Conservation (phyloP, 192 early-diverging fungal genomes). For the Coemansia erecta region DNA sequence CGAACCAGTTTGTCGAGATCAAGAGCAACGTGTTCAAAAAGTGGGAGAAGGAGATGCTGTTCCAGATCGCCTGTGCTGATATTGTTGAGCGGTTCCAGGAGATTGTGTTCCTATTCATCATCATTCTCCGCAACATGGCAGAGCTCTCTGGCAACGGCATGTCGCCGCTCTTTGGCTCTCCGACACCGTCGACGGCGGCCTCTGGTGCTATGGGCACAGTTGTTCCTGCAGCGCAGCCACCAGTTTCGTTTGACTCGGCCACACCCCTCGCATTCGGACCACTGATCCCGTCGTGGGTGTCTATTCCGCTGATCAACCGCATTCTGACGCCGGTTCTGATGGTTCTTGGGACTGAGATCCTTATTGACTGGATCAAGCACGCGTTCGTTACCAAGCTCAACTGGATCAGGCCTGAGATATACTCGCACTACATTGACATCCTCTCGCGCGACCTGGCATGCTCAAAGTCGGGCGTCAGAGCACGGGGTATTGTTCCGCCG, state of each 20-base stretch:
- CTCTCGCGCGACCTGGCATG: constrained; percentile 82
- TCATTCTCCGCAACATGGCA: constrained; percentile 85
- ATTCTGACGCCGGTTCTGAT: constrained; percentile 78
- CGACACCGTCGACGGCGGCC: constrained; percentile 8
- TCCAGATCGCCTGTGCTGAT: constrained; percentile 91
- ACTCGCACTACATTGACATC: constrained; percentile 82
- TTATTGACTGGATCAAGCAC: constrained; percentile 98
- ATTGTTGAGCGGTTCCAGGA: constrained; percentile 96
- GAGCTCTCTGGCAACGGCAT: constrained; percentile 67
- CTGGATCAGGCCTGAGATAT: constrained; percentile 83
- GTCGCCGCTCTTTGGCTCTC: constrained; percentile 50
- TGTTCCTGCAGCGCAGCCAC: constrained; percentile 31
- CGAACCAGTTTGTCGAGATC: constrained; percentile 98
- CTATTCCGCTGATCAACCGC: constrained; percentile 60
- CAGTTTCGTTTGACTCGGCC: constrained; percentile 37
- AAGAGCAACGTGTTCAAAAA: constrained; percentile 96
- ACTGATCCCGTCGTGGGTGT: constrained; percentile 62
- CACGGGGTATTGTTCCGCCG: constrained; percentile 10
- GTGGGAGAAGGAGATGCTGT: constrained; percentile 96
- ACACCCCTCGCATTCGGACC: constrained; percentile 59
- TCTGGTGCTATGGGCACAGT: constrained; percentile 5
- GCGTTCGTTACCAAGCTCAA: constrained; percentile 99
- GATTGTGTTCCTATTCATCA: constrained; percentile 82
- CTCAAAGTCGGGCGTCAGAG: constrained; percentile 16
- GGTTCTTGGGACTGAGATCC: constrained; percentile 83